Base-by-base conservation (phyloP, 2,329 filamentous ascomycete genomes). In the Apiospora marii region DNA sequence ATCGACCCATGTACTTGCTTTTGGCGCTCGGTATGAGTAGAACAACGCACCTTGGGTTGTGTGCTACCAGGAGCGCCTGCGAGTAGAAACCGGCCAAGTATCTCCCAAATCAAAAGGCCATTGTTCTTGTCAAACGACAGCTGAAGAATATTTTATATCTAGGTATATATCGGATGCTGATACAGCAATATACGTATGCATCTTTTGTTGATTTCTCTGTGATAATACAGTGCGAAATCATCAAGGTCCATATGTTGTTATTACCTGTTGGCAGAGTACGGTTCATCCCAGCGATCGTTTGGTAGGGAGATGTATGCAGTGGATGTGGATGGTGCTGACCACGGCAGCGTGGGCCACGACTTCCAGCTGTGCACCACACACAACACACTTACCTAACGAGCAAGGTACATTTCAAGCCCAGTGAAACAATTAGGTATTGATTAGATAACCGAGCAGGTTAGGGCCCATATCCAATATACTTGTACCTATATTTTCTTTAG, bases 321-420 rank as follows among this genome's bases (percentile, higher is more conserved):
- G 44, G 44, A 48, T 22, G 44, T 22, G 16, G 44, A 16, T 48
- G 44, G 44, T 48, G 44, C 44, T 48, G 44, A 48, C 44, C 22
- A 22, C 16, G 37, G 37, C 37, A 41, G 37, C 27, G 58, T 48
- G 13, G 34, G 41, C 44, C 46, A 34, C 34, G 16, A 24, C 14
- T 69, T 74, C 72, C 70, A 75, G 74, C 72, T 53, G 53, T 24
- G 44, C 69, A 70, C 16, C 68, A 14, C 69, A 70, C 69, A 70
- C 16, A 48, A 14, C 69, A 70, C 49, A 67, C 71, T 37, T 70
- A 70, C 46, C 49, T 58, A 70, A 64, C 30, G 14, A 61, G 30
- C 53, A 37, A 58, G 48, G 69, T 69, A 46, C 70, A 71, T 71
- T 37, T 12, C 16, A 61, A 22, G 30, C 16, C 30, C 53, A n/a